Evolutionary conservation across 1,284 basidiomycete genomes (phyloP), one percentile per base, ranked within the genome.

Genomic region (Fomitopsis palustris): DNA sequence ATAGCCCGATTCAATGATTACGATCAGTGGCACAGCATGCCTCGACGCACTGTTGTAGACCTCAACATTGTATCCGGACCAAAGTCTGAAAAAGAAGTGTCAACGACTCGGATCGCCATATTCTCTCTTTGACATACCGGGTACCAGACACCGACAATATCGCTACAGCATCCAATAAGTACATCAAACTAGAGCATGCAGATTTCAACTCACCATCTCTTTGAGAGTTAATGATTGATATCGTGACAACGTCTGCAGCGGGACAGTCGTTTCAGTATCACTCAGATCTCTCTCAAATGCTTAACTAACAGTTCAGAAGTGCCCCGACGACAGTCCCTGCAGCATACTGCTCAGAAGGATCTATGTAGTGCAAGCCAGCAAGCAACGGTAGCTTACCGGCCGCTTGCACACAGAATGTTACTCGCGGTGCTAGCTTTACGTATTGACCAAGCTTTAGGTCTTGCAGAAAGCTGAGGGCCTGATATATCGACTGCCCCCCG

Each of bases 361-460:
- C 1, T 17, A 10, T n/a, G 3, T 33, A 5, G 12, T 43, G 41
- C 9, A 6, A n/a, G 27, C 2, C 9, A 2, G 4, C 3, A n/a
- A n/a, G n/a, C n/a, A n/a, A n/a, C n/a, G n/a, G 14, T 2, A 19
- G 33, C 57, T 56, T 17, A 61, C 60, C 60, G 1, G 47, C 25
- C 56, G 58, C 73, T 68, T 88, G 86, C 39, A 83, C 81, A 8
- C 76, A 72, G 69, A 88, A 86, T 0, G 85, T 86, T 2, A 78
- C 79, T 1, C 81, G 77, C 17, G 86, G 86, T 23, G 85, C 83
- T 41, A 89, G 75, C 71, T 88, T 88, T 62, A 82, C 83, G 72
- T 88, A 70, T 54, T 67, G 66, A 5, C 67, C 74, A n/a, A 81
- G 76, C 69, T 83, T 81, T 25, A 82, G 71, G 64, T 82, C 80